These are phyloP conservation scores for Tolypocladium sp. DNA, from an alignment of 2,329 filamentous ascomycete species.

Conservation along the genomic window DNA sequence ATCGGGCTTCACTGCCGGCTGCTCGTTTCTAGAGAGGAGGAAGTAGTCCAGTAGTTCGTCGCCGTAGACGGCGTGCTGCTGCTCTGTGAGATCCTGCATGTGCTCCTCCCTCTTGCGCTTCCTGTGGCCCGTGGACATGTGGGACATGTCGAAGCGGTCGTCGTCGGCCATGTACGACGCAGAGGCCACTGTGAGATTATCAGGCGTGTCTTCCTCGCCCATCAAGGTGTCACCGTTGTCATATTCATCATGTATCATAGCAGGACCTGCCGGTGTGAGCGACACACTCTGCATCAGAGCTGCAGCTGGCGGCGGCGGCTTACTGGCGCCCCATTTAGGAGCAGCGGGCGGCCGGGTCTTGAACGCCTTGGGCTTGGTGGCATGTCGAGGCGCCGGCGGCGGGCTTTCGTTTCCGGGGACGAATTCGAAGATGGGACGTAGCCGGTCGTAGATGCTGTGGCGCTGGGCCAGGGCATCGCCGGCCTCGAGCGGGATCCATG, in stretches of 20 bases:
- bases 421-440: conserved; percentile 84
- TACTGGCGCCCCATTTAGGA: conserved; percentile 42
- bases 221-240: conserved; percentile 54
- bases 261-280: conserved; percentile 9
- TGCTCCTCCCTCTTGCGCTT: conserved; percentile 71
- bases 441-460: conserved; percentile 76
- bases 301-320: conserved; percentile 1
- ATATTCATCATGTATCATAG: conserved; percentile 44
- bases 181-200: conserved; percentile 74
- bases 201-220: conserved; percentile 72
- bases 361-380: conserved; percentile 73
- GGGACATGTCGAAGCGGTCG: conserved; percentile 63
- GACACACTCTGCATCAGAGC: background rate
- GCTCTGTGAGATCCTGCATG: conserved; percentile 57
- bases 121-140: conserved; percentile 48
- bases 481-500: conserved; percentile 85
- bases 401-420: conserved; percentile 77
- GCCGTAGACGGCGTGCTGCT: conserved; percentile 83
- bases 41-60: conserved; percentile 96
- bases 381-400: conserved; percentile 87
- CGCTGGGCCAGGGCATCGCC: conserved; percentile 76
- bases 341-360: conserved; percentile 38
- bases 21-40: conserved; percentile 73
- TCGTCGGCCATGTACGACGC: conserved; percentile 81
- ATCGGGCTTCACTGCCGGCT: conserved; percentile 61